Evolutionary conservation across 1,139 yeast genomes (phyloP).

Genomic region (Suhomyces chickasaworum): DNA sequence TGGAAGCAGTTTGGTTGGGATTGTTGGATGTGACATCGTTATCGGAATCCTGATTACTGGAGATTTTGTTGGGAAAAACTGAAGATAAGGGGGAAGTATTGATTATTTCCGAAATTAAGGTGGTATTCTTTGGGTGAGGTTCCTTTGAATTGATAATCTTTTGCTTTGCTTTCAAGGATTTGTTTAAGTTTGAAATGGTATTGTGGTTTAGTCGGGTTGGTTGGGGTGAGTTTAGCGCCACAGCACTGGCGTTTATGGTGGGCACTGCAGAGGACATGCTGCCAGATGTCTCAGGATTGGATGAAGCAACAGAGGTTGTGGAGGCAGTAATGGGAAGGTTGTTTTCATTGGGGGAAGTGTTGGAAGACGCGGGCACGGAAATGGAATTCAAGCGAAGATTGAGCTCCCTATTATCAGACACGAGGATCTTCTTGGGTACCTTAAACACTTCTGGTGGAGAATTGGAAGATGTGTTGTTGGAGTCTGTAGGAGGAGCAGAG

Average conservation of each 20-base stretch:
- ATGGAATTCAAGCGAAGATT: slow-evolving; percentile 11
- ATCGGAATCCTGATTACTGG: slow-evolving; percentile 7
- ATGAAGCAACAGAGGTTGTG: neutral
- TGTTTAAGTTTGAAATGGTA: slow-evolving; percentile 39
- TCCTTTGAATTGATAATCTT: slow-evolving; percentile 41
- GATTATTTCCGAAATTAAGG: slow-evolving; percentile 37
- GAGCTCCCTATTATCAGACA: slow-evolving; percentile 17
- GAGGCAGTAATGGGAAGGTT: neutral
- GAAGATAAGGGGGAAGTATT: slow-evolving; percentile 38
- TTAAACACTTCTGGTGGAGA: slow-evolving; percentile 19
- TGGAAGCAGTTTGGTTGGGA: neutral
- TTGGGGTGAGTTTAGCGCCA: slow-evolving; percentile 4
- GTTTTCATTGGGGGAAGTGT: slow-evolving; percentile 7
- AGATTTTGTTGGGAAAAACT: slow-evolving; percentile 27
- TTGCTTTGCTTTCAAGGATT: slow-evolving; percentile 45
- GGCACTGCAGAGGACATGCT: neutral
- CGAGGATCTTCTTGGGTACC: slow-evolving; percentile 21
- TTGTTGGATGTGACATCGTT: neutral
- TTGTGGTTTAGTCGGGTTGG: slow-evolving; percentile 28
- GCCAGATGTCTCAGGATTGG: neutral
- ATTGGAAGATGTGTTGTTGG: neutral
- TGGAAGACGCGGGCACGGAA: slow-evolving; percentile 4
- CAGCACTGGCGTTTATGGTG: neutral
- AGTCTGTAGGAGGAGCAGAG: neutral
- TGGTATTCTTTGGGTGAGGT: slow-evolving; percentile 39